phyloP scores from a whole-genome alignment of 2,329 filamentous ascomycete genomes.

The Rhynchosporium secalis region DNA sequence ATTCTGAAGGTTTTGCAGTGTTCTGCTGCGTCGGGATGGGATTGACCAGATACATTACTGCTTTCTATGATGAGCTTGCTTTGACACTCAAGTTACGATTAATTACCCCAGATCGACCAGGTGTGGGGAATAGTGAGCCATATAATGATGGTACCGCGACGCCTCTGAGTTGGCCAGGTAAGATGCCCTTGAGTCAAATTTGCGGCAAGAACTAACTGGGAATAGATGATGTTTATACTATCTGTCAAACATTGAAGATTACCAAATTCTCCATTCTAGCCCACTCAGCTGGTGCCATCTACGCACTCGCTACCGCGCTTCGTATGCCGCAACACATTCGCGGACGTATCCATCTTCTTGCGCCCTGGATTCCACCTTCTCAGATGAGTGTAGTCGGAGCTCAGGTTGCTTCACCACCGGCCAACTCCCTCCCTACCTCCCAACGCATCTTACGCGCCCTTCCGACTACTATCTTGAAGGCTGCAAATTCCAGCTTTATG shows the following conservation, averaged over 20 bases:
- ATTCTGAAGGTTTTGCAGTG: slow-evolving; percentile 85
- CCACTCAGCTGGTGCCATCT: slow-evolving; percentile 96
- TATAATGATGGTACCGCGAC: slow-evolving; percentile 81
- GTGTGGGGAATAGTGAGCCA: slow-evolving; percentile 87
- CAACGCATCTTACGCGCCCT: slow-evolving; percentile 88
- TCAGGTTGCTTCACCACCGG: slow-evolving; percentile 71
- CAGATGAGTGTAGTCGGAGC: slow-evolving; percentile 80
- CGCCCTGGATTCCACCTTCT: slow-evolving; percentile 95
- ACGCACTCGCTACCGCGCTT: slow-evolving; percentile 89
- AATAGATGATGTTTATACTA: slow-evolving; percentile 80
- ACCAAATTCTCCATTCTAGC: slow-evolving; percentile 95
- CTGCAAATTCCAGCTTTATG: slow-evolving; percentile 95
- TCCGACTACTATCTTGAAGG: slow-evolving; percentile 86
- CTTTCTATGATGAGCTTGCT: slow-evolving; percentile 95
- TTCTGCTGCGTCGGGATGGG: slow-evolving; percentile 99
- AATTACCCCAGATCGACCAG: slow-evolving; percentile 91
- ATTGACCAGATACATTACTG: slow-evolving; percentile 89
- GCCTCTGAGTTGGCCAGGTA: slow-evolving; percentile 91
- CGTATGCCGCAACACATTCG: slow-evolving; percentile 96
- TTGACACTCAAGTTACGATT: slow-evolving; percentile 83
- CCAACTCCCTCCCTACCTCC: slow-evolving; percentile 84
- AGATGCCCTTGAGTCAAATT: slow-evolving; percentile 38
- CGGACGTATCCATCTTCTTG: slow-evolving; percentile 88
- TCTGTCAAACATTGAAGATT: slow-evolving; percentile 88
- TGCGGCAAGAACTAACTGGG: slow-evolving; percentile 31